Evolutionary conservation across 495 filamentous ascomycete species (phyloP), one percentile per base, ranked within the genome.

Genomic region (Hypoxylon trugodes): DNA sequence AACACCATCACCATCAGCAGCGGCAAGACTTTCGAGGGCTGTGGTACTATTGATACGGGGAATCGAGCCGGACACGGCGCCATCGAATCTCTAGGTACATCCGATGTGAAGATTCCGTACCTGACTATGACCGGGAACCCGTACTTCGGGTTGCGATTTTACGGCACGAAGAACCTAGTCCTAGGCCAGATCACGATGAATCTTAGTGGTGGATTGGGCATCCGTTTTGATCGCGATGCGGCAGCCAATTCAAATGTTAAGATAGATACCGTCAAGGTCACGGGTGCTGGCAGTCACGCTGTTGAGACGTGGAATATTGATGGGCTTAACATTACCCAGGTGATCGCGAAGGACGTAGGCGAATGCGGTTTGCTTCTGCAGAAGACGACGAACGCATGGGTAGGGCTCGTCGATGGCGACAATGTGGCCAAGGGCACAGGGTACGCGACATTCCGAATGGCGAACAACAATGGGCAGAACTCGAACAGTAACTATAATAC

Each of bases 231-330:
- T 21, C 73, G 77, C 35, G 79, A 81, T 65, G 16, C 40, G 12
- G 77, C 77, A 2, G 61, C 72, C 32, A 79, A 73, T 72, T 66
- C 66, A 18, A 77, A 79, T 47, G 79, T 81, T 21, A 75, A 68
- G 18, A 71, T 81, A 73, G 79, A 74, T 47, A 61, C 58, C 36
- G 76, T 81, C 65, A 72, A 24, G 13, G 73, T 77, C n/a, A 77
- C 73, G 3, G 75, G 77, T 0, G 77, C 77, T 1, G 71, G 75
- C 12, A 76, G 74, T 48, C 79, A 81, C 51, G 74, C 73, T 6
- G 77, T 81, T 1, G 79, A 81, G 69, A 77, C 75, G 0, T 81
- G 76, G 76, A 81, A 81, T 33, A 79, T 81, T 48, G 71, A 79
- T 38, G 76, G 74, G 4, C 69, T 81, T 5, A 66, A 59, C 2